Percentiles rank a stretch among this genome's conserved stretches.
phyloP scores from a whole-genome alignment of 148 eudicot species.

The Talinum fruticosum region DNA sequence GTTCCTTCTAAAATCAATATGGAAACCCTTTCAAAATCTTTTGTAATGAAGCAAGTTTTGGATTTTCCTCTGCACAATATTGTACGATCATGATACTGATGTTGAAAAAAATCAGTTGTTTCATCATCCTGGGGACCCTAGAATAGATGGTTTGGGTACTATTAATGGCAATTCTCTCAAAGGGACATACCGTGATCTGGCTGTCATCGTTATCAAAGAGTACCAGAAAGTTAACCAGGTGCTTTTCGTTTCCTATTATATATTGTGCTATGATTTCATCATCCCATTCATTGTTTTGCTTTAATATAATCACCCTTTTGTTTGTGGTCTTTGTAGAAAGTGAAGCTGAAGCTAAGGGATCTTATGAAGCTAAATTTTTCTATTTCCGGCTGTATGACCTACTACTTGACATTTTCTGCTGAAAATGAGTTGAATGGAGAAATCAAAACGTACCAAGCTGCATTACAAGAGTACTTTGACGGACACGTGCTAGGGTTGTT shows the following conservation, averaged over 20 bases:
- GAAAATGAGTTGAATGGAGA: not conserved
- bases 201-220: not conserved
- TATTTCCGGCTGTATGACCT: not conserved
- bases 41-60: too few species aligned
- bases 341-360: not conserved
- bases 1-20: too few species aligned
- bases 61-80: not conserved
- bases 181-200: not conserved
- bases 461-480: not conserved
- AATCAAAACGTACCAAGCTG: not conserved
- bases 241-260: too few species aligned
- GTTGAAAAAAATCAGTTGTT: not conserved
- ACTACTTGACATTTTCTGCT: slow-evolving; percentile 1
- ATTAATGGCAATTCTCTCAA: not conserved
- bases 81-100: not conserved
- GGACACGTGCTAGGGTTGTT: not conserved
- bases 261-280: too few species aligned
- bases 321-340: not conserved
- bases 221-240: not conserved
- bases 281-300: too few species aligned
- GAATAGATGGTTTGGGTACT: not conserved
- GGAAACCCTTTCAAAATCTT: too few species aligned
- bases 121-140: not conserved
- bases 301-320: too few species aligned
- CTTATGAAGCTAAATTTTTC: not conserved